Evolutionary conservation across 305 asterid genomes (phyloP), one percentile per base, ranked within the genome.

Genomic region (Fraxinus dipetala): DNA sequence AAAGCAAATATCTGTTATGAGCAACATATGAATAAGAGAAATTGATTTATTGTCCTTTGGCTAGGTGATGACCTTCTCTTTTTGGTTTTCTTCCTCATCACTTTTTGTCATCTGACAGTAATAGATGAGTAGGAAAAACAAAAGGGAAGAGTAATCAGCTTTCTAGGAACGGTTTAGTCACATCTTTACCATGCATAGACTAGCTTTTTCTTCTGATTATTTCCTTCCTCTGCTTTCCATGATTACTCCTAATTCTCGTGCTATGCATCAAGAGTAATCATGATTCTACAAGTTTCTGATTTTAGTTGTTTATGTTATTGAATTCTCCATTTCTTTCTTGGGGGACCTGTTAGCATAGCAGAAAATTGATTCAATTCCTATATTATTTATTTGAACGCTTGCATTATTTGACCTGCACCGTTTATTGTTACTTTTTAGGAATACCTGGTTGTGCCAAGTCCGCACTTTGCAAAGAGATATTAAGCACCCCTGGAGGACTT

Each of bases 371-470:
- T 65, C 35, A 28, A 1, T 28, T 48, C 79, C 20, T 63, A 10
- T 70, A 38, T 38, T 72, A 72, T 51, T 80, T 35, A 59, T 78
- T 20, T 79, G 72, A 35, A 75, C 79, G 20, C 73, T 75, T 85
- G 48, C 80, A 73, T 83, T 73, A 75, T 79, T 77, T 82, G 79
- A 87, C 45, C 34, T 80, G 73, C 81, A 79, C 82, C 28, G 1
- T 73, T 79, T 31, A 85, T 73, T 76, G 78, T 76, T 67, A 22
- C 79, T 54, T 81, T 81, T 69, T 85, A 94, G 99, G 99, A 85
- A 93, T 96, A 88, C 98, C 99, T 87, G 99, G 99, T 63, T 96
- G 98, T 87, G 99, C 98, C 81, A 96, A 96, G 91, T 96, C 99
- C 22, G 98, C 97, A 34, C 97, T 96, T 78, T 96, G 99, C 86